A percentile compares a stretch with the other conserved stretches of the same genome.
phyloP scores from a whole-genome alignment of 179 eudicot species.

The Amaranthus tricolor region DNA sequence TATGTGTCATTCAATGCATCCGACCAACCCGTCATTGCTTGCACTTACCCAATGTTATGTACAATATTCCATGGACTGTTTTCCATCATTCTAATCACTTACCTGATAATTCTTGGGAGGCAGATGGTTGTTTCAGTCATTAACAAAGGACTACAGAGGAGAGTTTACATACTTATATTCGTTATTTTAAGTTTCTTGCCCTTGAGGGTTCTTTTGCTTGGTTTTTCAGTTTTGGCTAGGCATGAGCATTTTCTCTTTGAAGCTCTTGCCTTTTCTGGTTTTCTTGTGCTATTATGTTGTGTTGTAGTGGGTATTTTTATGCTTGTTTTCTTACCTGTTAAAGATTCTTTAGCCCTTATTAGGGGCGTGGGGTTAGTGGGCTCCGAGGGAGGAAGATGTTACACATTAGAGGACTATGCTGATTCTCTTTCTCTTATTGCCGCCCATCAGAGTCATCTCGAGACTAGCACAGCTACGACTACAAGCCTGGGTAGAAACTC shows the following conservation, averaged over 20 bases:
- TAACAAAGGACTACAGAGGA: constrained; percentile 81
- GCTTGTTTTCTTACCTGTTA: constrained; percentile 83
- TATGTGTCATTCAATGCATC: constrained; percentile 26
- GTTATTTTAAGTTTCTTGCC: constrained; percentile 62
- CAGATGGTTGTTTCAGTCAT: constrained; percentile 68
- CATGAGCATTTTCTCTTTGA: constrained; percentile 62
- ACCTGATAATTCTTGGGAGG: constrained; percentile 77
- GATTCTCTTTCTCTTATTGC: constrained; percentile 65
- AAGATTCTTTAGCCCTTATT: constrained; percentile 83
- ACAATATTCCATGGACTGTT: constrained; percentile 81
- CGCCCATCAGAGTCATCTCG: constrained; percentile 54
- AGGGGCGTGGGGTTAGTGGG: constrained; percentile 57
- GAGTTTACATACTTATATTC: constrained; percentile 72
- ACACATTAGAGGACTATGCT: constrained; percentile 36
- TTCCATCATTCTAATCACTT: constrained; percentile 49
- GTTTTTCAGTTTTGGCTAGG: constrained; percentile 68
- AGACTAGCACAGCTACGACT: constrained; percentile 31
- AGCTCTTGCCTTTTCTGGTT: constrained; percentile 72
- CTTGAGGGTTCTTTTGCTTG: constrained; percentile 70
- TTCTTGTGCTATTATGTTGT: constrained; percentile 71
- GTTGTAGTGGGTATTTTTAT: constrained; percentile 59
- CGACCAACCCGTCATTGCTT: constrained; percentile 44
- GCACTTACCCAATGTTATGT: constrained; percentile 84
- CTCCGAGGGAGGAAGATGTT: constrained; percentile 40
- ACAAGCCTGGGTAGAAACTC: constrained; percentile 54